These are phyloP conservation scores for Phytopythium mirpurense DNA, from an alignment of 352 stramenopile genomes.

Conservation along the genomic window DNA sequence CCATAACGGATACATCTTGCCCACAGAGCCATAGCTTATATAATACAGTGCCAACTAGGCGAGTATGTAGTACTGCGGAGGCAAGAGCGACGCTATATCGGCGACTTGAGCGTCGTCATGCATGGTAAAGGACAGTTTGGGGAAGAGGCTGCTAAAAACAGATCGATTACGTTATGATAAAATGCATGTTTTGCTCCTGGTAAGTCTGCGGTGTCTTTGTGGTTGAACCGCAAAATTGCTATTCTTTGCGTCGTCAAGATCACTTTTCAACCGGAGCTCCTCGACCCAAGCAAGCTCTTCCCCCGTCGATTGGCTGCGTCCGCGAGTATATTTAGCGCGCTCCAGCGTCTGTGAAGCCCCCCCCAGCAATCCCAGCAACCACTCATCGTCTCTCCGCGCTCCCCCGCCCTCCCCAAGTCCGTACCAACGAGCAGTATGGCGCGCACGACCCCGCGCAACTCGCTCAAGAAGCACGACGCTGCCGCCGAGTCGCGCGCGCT, in stretches of 20 bases:
- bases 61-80: too few relatives aligned
- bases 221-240: background rate
- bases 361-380: too few relatives aligned
- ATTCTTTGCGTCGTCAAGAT: constrained; percentile 1
- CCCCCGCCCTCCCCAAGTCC: background rate
- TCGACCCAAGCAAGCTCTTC: background rate
- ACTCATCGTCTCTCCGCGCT: background rate
- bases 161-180: too few relatives aligned
- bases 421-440: constrained; percentile 8
- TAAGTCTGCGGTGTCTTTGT: too few relatives aligned
- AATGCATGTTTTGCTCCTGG: too few relatives aligned
- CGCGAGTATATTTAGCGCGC: background rate
- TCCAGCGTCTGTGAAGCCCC: background rate
- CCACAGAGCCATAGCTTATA: too few relatives aligned
- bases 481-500: constrained; percentile 48
- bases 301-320: background rate
- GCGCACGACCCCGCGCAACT: constrained; percentile 45
- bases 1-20: too few relatives aligned
- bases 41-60: too few relatives aligned
- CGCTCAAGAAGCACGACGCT: constrained; percentile 76
- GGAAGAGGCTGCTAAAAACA: too few relatives aligned
- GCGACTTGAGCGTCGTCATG: too few relatives aligned
- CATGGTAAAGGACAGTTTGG: too few relatives aligned
- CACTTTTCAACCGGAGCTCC: background rate
- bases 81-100: too few relatives aligned